Conservation (phyloP, 345 rosid genomes). For the Psidium friedrichsthalianum region DNA sequence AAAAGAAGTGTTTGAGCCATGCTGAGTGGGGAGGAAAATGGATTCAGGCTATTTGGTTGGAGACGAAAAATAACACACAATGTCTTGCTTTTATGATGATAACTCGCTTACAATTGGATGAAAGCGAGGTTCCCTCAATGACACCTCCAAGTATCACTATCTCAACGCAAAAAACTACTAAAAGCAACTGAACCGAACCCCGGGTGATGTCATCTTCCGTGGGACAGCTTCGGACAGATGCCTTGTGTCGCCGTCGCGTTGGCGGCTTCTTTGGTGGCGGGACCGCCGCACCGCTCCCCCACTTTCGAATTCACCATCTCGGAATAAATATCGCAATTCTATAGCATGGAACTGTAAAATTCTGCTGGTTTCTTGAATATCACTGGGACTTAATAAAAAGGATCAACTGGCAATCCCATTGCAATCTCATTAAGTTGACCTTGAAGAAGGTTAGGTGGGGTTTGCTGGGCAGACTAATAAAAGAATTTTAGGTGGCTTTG, state of each 20-base stretch:
- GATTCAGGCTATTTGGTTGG: too few species aligned
- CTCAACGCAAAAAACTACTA: neutral
- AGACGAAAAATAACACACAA: too few species aligned
- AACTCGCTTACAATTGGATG: too few species aligned
- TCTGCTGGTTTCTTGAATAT: neutral
- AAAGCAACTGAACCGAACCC: neutral
- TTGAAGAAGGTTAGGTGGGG: neutral
- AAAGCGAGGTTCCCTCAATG: neutral
- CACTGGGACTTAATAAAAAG: neutral
- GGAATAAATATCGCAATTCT: too few species aligned
- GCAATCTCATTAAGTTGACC: neutral
- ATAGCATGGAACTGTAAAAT: neutral
- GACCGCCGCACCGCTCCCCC: neutral
- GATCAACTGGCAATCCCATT: neutral
- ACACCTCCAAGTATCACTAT: neutral
- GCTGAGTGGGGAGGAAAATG: too few species aligned
- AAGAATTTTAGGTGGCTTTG: neutral
- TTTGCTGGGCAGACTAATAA: neutral
- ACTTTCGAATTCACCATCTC: neutral
- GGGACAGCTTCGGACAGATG: neutral
- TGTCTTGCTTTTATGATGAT: too few species aligned
- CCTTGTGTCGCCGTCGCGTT: neutral
- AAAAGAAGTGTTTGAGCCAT: too few species aligned
- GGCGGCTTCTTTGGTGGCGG: neutral
- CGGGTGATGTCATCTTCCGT: neutral